Base-by-base conservation (phyloP, 257 asterid genomes). In the Solanum ahanhuiri region DNA sequence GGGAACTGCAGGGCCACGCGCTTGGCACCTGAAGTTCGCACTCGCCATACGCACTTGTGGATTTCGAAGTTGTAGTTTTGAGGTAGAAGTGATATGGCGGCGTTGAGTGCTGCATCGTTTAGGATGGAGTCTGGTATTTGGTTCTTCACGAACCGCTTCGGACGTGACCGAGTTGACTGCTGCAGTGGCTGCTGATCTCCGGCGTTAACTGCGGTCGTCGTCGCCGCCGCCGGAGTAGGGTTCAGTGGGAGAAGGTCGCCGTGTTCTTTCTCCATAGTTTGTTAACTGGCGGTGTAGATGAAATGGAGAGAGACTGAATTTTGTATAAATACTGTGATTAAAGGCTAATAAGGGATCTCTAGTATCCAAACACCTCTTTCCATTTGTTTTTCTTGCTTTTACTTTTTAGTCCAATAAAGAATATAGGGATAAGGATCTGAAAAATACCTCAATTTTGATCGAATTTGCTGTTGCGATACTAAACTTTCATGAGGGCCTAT, bases 1-100 rank as follows among this genome's bases (percentile, higher is more conserved):
- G 98, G 98, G 86, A 96, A 94, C 91, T 96, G 99, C 73, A 96
- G 95, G 33, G 99, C 99, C 5, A 96, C 93, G 85, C 98, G 93
- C 25, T 93, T 95, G 57, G 98, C 95, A 64, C 63, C 58, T 57
- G 93, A 82, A 84, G 98, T 91, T 7, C 93, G 93, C 1, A 89
- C 93, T 8, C 99, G 96, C 98, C 97, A 94, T 22, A 95, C 88
- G 87, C 94, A 93, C 76, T 96, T 95, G 95, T 96, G 99, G 89
- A 96, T 94, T 91, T 96, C 99, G 90, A 95, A 94, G 88, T 87
- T 93, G 95, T 96, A 96, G 93, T 96, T 95, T 89, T 93, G 83
- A 18, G 98, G 98, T 30, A 95, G 92, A 89, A 96, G 91, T 87
- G 98, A 91, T 87, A 96, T 92, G 91, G 98, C 94, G 86, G 98